phyloP scores from a whole-genome alignment of 2,329 filamentous ascomycete species.

The Alternaria gansuensis region DNA sequence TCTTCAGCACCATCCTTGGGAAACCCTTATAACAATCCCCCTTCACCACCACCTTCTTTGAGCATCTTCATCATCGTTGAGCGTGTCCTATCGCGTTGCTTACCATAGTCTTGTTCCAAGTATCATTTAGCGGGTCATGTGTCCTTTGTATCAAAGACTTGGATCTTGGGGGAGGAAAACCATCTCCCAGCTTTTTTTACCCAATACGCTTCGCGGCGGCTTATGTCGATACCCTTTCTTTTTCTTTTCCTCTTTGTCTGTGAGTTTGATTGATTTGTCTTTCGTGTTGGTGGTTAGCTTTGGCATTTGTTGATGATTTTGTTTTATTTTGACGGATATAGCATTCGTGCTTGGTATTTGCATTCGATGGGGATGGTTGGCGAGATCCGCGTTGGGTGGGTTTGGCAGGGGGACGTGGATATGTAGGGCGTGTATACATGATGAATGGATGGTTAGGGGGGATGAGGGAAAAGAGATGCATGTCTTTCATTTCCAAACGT shows the following conservation, averaged over 20 bases:
- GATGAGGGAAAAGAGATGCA: constrained; percentile 5
- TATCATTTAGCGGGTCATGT: no score
- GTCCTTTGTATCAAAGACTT: neutral
- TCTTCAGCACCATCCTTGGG: constrained; percentile 36
- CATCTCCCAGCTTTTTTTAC: neutral
- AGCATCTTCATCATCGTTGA: constrained; percentile 24
- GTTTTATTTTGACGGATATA: neutral
- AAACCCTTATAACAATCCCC: neutral
- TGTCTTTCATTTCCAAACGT: constrained; percentile 10
- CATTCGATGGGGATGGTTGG: constrained; percentile 2
- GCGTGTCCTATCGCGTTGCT: constrained; percentile 34
- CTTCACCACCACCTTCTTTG: constrained; percentile 20
- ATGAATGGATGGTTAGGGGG: neutral
- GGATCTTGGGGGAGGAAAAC: constrained; percentile 1
- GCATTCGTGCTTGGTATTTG: neutral
- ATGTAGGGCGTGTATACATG: neutral
- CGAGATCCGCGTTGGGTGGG: neutral
- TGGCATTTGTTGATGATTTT: neutral
- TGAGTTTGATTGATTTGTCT: neutral
- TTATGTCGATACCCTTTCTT: constrained; percentile 14
- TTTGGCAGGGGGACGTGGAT: neutral
- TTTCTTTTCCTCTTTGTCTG: constrained; percentile 12
- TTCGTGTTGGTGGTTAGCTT: constrained; percentile 7
- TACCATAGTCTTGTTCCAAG: constrained; percentile 8
- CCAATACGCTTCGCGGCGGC: constrained; percentile 16